These are phyloP conservation scores for Nicotiana knightiana DNA, from an alignment of 257 asterid genomes.

Conservation along the genomic window DNA sequence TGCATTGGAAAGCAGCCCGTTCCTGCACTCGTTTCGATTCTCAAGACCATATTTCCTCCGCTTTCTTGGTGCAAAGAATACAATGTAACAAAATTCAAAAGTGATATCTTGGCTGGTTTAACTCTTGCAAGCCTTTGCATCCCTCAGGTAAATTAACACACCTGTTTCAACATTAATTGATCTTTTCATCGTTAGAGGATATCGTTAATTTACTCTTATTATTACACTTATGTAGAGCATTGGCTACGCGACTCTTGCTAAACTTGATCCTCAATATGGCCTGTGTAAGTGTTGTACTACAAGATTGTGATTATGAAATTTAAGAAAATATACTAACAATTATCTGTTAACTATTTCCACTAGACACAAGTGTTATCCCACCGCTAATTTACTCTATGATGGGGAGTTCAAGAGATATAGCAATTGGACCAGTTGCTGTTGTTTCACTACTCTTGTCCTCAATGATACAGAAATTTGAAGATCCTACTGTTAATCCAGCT, in stretches of 20 bases:
- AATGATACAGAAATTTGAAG: slow-evolving; percentile 28
- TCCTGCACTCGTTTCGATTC: not conserved
- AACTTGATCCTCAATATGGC: slow-evolving; percentile 41
- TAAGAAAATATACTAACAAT: not conserved
- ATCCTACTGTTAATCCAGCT: slow-evolving; percentile 33
- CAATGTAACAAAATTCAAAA: slow-evolving; percentile 21
- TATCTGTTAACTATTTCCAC: not conserved
- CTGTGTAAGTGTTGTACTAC: slow-evolving; percentile 28
- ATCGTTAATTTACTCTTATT: not conserved
- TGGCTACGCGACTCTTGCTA: slow-evolving; percentile 39
- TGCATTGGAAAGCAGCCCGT: slow-evolving; percentile 1
- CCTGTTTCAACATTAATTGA: not conserved
- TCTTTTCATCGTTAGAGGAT: no score
- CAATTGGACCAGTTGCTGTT: slow-evolving; percentile 44
- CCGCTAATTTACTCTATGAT: slow-evolving; percentile 33
- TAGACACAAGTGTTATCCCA: slow-evolving; percentile 43
- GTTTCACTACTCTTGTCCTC: slow-evolving; percentile 34
- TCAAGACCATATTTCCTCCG: slow-evolving; percentile 24
- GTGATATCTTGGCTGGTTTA: slow-evolving; percentile 34
- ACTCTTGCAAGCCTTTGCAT: slow-evolving; percentile 48
- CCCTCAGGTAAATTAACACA: slow-evolving; percentile 27
- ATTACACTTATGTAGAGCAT: slow-evolving; percentile 22
- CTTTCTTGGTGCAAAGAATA: slow-evolving; percentile 28
- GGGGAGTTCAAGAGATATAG: slow-evolving; percentile 45
- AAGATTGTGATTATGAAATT: not conserved